Conservation (phyloP, 306 rosid species). For the Cucurbita moschata region DNA sequence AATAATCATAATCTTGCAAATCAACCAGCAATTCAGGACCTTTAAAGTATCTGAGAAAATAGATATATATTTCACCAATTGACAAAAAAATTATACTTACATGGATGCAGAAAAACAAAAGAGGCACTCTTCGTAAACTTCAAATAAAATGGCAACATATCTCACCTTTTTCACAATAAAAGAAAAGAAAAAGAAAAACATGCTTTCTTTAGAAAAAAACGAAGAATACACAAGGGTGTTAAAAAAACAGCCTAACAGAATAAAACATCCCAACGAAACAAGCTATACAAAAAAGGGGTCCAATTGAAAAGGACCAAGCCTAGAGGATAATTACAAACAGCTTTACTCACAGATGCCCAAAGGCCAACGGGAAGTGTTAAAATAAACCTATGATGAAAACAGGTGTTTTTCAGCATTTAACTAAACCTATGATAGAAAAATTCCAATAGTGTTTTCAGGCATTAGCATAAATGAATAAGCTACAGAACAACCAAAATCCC, state of each 20-base stretch:
- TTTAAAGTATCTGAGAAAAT: conserved; percentile 21
- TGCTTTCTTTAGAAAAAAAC: too few species aligned
- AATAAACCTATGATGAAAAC: neutral
- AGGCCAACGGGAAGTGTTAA: neutral
- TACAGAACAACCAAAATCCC: neutral
- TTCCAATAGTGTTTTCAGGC: neutral
- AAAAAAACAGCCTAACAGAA: neutral
- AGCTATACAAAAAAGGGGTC: neutral
- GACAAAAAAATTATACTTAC: too few species aligned
- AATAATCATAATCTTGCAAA: conserved; percentile 35
- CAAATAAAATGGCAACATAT: too few species aligned
- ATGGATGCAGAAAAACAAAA: too few species aligned
- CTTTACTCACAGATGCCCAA: neutral
- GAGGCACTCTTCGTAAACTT: too few species aligned
- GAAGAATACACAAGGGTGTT: too few species aligned
- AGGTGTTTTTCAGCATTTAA: neutral
- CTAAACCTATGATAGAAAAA: neutral
- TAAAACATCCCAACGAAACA: neutral
- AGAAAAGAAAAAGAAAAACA: neutral
- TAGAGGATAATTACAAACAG: neutral
- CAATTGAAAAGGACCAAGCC: neutral
- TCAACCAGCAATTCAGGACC: conserved; percentile 40
- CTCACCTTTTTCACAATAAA: too few species aligned
- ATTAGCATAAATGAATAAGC: neutral
- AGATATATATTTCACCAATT: too few species aligned